A percentile compares a stretch with the other conserved stretches of the same genome.
Conservation (phyloP, 2,329 filamentous ascomycete genomes). For the Myriangium duriaei region DNA sequence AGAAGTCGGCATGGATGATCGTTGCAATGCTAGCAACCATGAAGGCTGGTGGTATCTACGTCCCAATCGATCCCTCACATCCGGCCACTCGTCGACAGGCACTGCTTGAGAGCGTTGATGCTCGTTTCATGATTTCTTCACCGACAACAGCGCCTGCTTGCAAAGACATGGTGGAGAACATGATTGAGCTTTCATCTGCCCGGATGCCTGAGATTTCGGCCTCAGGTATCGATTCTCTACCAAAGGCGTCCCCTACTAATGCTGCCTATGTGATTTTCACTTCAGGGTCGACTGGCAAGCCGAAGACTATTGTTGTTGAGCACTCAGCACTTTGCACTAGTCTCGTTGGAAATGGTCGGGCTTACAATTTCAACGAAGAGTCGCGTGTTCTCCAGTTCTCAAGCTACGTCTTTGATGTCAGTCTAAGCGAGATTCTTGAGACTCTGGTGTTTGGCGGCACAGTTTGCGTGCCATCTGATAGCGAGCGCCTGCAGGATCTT, state of each 20-base stretch:
- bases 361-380: conserved; percentile 4
- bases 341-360: conserved; percentile 25
- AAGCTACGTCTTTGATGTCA: conserved; percentile 12
- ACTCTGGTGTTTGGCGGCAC: conserved; percentile 12
- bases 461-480: conserved; percentile 29
- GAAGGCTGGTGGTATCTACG: conserved; percentile 21
- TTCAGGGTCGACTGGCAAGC: conserved; percentile 18
- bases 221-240: background rate
- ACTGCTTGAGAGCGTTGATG: conserved; percentile 15
- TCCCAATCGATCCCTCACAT: conserved; percentile 17
- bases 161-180: background rate
- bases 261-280: conserved; percentile 41
- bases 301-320: conserved; percentile 17
- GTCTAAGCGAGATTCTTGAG: conserved; percentile 11
- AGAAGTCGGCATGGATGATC: conserved; percentile 18
- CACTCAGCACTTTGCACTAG: conserved; percentile 40
- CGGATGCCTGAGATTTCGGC: background rate
- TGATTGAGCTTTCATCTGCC: background rate
- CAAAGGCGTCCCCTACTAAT: conserved; percentile 29
- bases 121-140: conserved; percentile 7
- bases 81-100: conserved; percentile 17
- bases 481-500: conserved; percentile 36
- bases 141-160: background rate
- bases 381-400: conserved; percentile 10
- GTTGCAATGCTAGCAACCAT: conserved; percentile 19